Evolutionary conservation across 306 rosid genomes (phyloP).

Genomic region (Bauhinia variegata): DNA sequence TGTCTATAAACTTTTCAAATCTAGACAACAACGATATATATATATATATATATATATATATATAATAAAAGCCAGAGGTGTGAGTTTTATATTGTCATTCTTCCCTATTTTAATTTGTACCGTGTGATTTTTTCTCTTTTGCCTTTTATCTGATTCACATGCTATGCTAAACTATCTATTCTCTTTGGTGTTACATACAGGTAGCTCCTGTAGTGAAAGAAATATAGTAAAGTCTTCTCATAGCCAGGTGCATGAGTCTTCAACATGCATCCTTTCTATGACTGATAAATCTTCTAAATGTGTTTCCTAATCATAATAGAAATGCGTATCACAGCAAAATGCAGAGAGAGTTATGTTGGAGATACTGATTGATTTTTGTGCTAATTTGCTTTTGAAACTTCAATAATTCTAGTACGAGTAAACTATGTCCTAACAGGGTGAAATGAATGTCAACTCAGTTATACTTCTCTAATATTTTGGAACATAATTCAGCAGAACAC

Average conservation of each 20-base stretch:
- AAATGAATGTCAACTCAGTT: too few species aligned
- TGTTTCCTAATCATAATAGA: conserved; percentile 22
- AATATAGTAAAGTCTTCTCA: conserved; percentile 51
- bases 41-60: too few species aligned
- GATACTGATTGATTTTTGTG: too few species aligned
- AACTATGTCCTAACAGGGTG: too few species aligned
- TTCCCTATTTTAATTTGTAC: background rate
- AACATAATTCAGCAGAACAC: too few species aligned
- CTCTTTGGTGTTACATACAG: conserved; percentile 57
- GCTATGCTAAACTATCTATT: conserved; percentile 44
- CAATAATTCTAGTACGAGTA: too few species aligned
- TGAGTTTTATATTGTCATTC: background rate
- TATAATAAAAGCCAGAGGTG: background rate
- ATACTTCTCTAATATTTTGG: too few species aligned
- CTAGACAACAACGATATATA: background rate
- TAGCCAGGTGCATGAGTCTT: conserved; percentile 60
- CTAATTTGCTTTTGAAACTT: too few species aligned
- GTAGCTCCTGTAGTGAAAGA: conserved; percentile 52
- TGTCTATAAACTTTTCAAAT: too few species aligned
- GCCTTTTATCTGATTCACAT: conserved; percentile 5
- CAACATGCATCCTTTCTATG: conserved; percentile 59
- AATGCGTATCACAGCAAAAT: background rate
- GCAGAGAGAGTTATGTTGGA: conserved; percentile 20
- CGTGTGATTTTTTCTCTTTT: conserved; percentile 1
- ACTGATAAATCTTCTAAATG: conserved; percentile 42